Evolutionary conservation across 257 asterid genomes (phyloP), one percentile per base, ranked within the genome.

Genomic region (Solanum dulcamara): DNA sequence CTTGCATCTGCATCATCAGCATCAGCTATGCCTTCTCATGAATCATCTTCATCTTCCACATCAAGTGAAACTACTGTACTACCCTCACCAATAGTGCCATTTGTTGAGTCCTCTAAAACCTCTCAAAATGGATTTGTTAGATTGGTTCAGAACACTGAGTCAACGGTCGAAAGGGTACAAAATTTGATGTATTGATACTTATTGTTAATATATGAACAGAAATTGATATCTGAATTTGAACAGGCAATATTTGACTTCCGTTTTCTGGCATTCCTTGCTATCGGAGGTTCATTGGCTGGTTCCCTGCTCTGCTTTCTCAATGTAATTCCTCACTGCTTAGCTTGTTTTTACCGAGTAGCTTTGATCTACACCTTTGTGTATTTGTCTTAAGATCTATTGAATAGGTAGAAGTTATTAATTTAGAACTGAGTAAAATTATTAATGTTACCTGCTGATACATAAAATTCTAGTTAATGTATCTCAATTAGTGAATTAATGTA

Each of bases 251-350:
- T 95, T 64, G 97, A 95, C 86, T 95, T 95, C 13, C 95, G 98
- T 4, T 95, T 95, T 88, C 87, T 95, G 92, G 97, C 98, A n/a
- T 97, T 95, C 88, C 85, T 94, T 71, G 98, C 98, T 26, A 88
- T 94, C 51, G 97, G 92, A 38, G 98, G 98, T 74, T 94, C 98
- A 15, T 87, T 95, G 88, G 98, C 98, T 6, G 98, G 98, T 86
- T 95, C 98, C 28, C 81, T 95, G 88, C 93, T 95, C 83, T 95
- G 98, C 94, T 95, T 95, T 88, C 95, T 94, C 64, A 94, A 95
- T 88, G 98, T 95, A 93, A 92, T 80, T 59, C 6, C 24, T 53
- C 60, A 53, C 18, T 48, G 20, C 55, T 48, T 48, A 48, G 55
- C 0, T 48, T 48, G 53, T 48, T 48, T 48, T 48, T 48, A 48